phyloP scores from a whole-genome alignment of 352 stramenopile genomes.

The Globisporangium carolinianum region DNA sequence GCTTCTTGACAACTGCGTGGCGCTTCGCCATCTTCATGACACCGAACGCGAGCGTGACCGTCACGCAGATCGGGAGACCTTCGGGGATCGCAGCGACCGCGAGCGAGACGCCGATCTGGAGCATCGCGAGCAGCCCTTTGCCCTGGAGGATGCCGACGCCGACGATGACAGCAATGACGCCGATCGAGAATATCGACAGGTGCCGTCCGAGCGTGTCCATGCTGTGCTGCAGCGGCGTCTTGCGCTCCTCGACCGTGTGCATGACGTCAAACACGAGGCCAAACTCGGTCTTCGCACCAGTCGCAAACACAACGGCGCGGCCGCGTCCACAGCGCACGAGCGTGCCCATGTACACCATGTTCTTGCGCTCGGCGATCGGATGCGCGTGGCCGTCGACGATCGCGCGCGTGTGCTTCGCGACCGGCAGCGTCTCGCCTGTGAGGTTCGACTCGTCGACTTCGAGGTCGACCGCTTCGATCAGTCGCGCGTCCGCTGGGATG shows the following conservation, averaged over 20 bases:
- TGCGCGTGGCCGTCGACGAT: slow-evolving; percentile 67
- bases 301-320: slow-evolving; percentile 92
- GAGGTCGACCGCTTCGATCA: slow-evolving; percentile 85
- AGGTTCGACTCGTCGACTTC: slow-evolving; percentile 93
- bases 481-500: slow-evolving; percentile 88
- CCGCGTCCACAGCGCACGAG: slow-evolving; percentile 90
- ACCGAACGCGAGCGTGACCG: slow-evolving; percentile 67
- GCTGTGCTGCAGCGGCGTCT: slow-evolving; percentile 91
- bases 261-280: slow-evolving; percentile 94
- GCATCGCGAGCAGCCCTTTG: slow-evolving; percentile 92
- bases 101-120: slow-evolving; percentile 94
- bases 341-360: slow-evolving; percentile 97
- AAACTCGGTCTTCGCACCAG: slow-evolving; percentile 94
- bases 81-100: slow-evolving; percentile 72
- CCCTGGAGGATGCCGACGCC: slow-evolving; percentile 89
- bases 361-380: slow-evolving; percentile 69
- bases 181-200: slow-evolving; percentile 90
- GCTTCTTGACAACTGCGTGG: slow-evolving; percentile 86
- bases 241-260: slow-evolving; percentile 88
- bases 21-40: slow-evolving; percentile 86
- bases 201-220: slow-evolving; percentile 97
- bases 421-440: slow-evolving; percentile 89
- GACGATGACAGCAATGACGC: slow-evolving; percentile 92
- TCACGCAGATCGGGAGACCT: slow-evolving; percentile 76
- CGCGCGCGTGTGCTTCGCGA: slow-evolving; percentile 57